Evolutionary conservation across 495 filamentous ascomycete genomes (phyloP), one percentile per base, ranked within the genome.

Genomic region (Aspergillus mulundensis): DNA sequence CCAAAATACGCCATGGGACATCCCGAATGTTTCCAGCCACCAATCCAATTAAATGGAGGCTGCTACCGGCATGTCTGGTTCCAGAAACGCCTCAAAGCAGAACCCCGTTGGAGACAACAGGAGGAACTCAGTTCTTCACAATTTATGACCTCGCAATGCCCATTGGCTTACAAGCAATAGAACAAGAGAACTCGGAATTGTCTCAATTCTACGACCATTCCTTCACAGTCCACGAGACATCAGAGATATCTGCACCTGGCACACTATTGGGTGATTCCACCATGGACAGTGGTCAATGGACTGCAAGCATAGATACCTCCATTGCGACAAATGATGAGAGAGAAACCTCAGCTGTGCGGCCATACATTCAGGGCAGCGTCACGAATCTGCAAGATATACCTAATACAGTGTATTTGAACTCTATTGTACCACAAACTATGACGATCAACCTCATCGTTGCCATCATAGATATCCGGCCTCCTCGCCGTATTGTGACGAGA

Each of bases 371-470:
- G 24, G 68, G 71, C 11, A 50, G 44, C 12, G 65, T 94, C n/a
- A 83, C 70, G 32, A 75, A 89, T 61, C 76, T 97, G 21, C 76
- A 80, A 47, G 79, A 84, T 59, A 73, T 97, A 25, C 93, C 93
- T 5, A 82, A 75, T 19, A 84, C 87, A 0, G 63, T 62, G n/a
- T 80, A 90, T 66, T 70, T 97, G 1, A 63, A 70, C 11, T 81
- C 81, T 2, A 89, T 96, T 52, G 71, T 74, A 23, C 91, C 91
- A 1, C 87, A 91, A 67, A 95, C 91, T 4, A 85, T 90, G 75
- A 84, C 78, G 1, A 81, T 91, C 49, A 90, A 90, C 62, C 62
- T 96, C 10, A 79, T 97, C 15, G 87, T 87, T 15, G 89, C 86
- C 10, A 74, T 97, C 56, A 85, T 96, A 52, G 82, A 85, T 32